Base-by-base conservation (phyloP, 208 protist genomes). In the Crithidia expoeki region DNA sequence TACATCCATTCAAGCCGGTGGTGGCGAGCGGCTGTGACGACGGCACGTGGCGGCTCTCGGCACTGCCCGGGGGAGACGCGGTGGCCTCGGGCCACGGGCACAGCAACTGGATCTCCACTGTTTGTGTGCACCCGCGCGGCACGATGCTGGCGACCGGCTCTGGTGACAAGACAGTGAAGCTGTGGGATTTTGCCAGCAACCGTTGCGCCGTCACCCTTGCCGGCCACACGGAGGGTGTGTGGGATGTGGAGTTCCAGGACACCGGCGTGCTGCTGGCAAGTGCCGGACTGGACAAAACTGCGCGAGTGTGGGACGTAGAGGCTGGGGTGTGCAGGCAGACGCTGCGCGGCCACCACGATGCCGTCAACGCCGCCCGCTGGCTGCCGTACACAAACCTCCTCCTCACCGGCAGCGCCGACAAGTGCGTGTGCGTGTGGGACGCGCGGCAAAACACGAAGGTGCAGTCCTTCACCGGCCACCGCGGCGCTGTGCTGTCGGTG, bases 371-470 rank as follows among this genome's bases (percentile, higher is more conserved):
- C 33, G 86, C 98, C 9, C 68, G 68, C 47, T 99, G 98, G 88
- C 88, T 97, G 80, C 95, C 95, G 9, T 98, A 81, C 68, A 97
- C 98, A 0, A 98, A 98, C 80, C 88, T 86, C 25, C 64, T 99
- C 28, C 89, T 88, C 74, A 98, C 97, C 4, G 95, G 85, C 57
- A 98, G 94, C 64, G 96, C 92, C 4, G 98, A 99, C 83, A 99
- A 99, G 82, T 98, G 95, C 11, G 95, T 99, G 10, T 98, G 96
- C 27, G 72, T 99, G 9, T 99, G 98, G 98, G 98, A 99, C 76
- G 72, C 80, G 5, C 90, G 98, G 30, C 89, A 97, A 33, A 97
- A 96, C 63, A 90, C 94, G 47, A 97, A 92, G 59, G 91, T 81
- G 28, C 92, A 98, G 75, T 97, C 96, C 10, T 97, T 99, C 74